A percentile compares a stretch with the other conserved stretches of the same genome.
phyloP scores from a whole-genome alignment of 441 rosid species.

The Lepidium campestre region DNA sequence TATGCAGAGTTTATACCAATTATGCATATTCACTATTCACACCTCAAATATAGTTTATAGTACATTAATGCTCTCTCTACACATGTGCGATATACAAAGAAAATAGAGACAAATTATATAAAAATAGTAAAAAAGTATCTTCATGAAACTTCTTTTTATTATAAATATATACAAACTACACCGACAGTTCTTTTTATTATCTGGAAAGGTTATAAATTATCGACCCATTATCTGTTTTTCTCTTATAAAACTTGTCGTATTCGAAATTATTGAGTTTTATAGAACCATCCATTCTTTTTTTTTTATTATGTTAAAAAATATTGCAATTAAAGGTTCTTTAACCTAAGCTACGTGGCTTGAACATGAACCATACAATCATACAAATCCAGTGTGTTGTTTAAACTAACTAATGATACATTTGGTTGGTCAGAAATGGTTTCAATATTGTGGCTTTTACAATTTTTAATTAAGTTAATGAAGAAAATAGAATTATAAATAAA shows the following conservation, averaged over 20 bases:
- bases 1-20: constrained; percentile 1
- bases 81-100: constrained; percentile 14
- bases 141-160: neutral
- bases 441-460: constrained; percentile 2
- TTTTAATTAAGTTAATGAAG: neutral
- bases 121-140: neutral
- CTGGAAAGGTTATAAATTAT: constrained; percentile 16
- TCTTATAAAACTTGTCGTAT: neutral
- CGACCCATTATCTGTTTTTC: constrained; percentile 11
- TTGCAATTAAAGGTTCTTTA: constrained; percentile 4
- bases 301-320: neutral
- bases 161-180: neutral
- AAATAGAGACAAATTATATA: neutral
- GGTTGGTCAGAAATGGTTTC: neutral
- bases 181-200: constrained; percentile 17
- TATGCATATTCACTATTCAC: neutral
- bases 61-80: constrained; percentile 1
- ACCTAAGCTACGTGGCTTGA: constrained; percentile 2
- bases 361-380: neutral
- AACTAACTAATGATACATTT: neutral
- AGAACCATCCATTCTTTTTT: constrained; percentile 10
- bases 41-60: neutral
- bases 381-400: neutral
- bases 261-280: neutral
- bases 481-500: neutral